phyloP scores from a whole-genome alignment of 257 asterid genomes.

The Anisodus acutangulus region DNA sequence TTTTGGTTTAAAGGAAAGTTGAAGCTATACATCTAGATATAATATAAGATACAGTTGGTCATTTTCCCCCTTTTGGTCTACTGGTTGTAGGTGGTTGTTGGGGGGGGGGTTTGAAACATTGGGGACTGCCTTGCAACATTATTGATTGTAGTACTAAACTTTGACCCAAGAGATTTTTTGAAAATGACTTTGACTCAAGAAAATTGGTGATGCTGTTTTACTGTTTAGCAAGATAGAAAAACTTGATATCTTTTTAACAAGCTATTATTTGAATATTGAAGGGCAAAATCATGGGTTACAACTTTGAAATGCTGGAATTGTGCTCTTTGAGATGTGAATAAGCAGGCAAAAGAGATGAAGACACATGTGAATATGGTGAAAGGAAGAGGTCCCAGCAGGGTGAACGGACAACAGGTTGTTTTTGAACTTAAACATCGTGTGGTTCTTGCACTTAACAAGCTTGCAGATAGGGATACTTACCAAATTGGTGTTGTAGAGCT shows the following conservation, averaged over 20 bases:
- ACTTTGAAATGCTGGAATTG: conserved; percentile 18
- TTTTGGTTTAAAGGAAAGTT: background rate
- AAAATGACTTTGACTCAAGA: conserved; percentile 10
- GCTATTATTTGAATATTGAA: conserved; percentile 35
- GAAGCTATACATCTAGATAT: background rate
- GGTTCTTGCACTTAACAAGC: conserved; percentile 76
- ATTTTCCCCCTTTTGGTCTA: background rate
- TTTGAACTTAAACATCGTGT: conserved; percentile 86
- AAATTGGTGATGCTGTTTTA: conserved; percentile 21
- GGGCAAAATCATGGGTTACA: conserved; percentile 36
- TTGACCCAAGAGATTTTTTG: background rate
- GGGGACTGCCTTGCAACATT: conserved; percentile 32
- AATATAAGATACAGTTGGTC: background rate
- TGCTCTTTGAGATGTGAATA: conserved; percentile 7
- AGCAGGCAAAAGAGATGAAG: conserved; percentile 49
- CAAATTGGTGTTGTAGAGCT: conserved; percentile 87
- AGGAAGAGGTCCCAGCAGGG: conserved; percentile 63
- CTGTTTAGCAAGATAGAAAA: conserved; percentile 3
- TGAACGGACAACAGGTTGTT: conserved; percentile 65
- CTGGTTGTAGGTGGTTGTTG: background rate
- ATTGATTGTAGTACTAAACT: conserved; percentile 36
- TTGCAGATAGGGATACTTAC: conserved; percentile 90
- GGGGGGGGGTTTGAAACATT: background rate
- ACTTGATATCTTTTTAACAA: conserved; percentile 2
- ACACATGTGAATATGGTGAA: conserved; percentile 56